phyloP scores from a whole-genome alignment of 176 grass and related monocot species.

The Dendrocalamus sinicus region DNA sequence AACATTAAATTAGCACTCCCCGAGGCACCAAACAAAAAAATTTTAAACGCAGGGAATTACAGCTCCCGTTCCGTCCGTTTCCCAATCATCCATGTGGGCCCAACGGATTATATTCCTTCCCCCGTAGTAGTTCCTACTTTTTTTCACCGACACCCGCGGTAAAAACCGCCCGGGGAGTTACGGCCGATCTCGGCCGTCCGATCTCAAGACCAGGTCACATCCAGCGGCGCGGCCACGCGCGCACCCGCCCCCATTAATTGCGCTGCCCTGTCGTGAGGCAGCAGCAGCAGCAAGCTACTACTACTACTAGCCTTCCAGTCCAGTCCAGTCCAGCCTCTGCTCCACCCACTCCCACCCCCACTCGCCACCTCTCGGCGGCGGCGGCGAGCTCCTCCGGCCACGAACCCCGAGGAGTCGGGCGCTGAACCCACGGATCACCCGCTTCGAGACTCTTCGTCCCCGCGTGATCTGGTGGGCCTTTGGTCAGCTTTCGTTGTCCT shows the following conservation, averaged over 20 bases:
- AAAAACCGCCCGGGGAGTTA: not conserved
- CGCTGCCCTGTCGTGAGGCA: not conserved
- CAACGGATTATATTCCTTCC: not conserved
- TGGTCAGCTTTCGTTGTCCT: not conserved
- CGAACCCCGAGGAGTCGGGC: not conserved
- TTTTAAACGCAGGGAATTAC: slow-evolving; percentile 17
- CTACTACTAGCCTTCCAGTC: not conserved
- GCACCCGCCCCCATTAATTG: slow-evolving; percentile 48
- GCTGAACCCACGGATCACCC: too few relatives aligned
- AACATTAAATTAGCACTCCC: not conserved
- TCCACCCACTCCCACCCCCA: not conserved
- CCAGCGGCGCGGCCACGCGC: slow-evolving; percentile 39
- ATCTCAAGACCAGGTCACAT: slow-evolving; percentile 30
- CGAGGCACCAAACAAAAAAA: not conserved
- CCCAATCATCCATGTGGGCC: not conserved
- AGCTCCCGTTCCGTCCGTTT: not conserved
- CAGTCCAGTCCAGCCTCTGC: slow-evolving; percentile 7
- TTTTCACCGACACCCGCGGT: slow-evolving; percentile 48
- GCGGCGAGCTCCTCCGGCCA: slow-evolving; percentile 5
- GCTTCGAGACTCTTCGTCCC: not conserved
- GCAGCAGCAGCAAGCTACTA: not conserved
- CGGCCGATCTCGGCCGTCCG: slow-evolving; percentile 10
- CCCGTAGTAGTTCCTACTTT: not conserved
- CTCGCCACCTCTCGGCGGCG: not conserved
- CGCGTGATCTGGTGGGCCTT: slow-evolving; percentile 59